These are phyloP conservation scores for Coniophora puteana DNA, from an alignment of 1,284 basidiomycete genomes.

Conservation along the genomic window DNA sequence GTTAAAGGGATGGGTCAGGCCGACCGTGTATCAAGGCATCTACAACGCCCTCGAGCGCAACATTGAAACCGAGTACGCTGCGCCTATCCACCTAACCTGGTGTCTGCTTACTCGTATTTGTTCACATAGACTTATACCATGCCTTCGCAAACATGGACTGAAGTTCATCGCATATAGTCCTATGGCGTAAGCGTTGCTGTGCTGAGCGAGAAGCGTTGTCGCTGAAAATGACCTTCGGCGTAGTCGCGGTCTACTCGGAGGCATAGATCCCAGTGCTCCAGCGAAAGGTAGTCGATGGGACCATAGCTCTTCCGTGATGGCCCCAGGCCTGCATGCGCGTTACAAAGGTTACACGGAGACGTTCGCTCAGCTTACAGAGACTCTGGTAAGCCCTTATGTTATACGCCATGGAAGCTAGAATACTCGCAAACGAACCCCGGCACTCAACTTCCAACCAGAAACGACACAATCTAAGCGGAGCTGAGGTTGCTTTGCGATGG, in stretches of 20 bases:
- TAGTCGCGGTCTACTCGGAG: conserved; percentile 41
- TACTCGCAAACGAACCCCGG: no score
- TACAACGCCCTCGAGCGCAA: conserved; percentile 51
- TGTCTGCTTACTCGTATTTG: background rate
- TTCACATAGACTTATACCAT: conserved; percentile 41
- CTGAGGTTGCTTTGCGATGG: conserved; percentile 52
- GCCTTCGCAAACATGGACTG: conserved; percentile 57
- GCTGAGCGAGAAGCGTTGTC: background rate
- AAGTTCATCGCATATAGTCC: conserved; percentile 60
- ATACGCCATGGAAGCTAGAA: conserved; percentile 39
- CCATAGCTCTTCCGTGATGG: background rate
- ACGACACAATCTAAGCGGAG: conserved; percentile 39
- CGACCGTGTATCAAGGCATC: conserved; percentile 66
- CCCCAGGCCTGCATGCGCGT: background rate
- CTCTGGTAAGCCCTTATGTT: background rate
- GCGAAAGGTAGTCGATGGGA: conserved; percentile 1
- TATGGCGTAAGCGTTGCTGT: conserved; percentile 13
- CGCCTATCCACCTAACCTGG: no score
- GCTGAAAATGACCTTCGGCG: background rate
- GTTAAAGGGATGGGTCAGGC: conserved; percentile 52
- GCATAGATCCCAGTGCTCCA: conserved; percentile 19
- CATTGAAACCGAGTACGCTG: conserved; percentile 1
- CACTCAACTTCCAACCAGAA: conserved; percentile 28
- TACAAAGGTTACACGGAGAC: background rate
- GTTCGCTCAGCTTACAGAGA: background rate